A percentile compares a stretch with the other conserved stretches of the same genome.
phyloP scores from a whole-genome alignment of 2,329 filamentous ascomycete genomes.

The Alternaria alternata region DNA sequence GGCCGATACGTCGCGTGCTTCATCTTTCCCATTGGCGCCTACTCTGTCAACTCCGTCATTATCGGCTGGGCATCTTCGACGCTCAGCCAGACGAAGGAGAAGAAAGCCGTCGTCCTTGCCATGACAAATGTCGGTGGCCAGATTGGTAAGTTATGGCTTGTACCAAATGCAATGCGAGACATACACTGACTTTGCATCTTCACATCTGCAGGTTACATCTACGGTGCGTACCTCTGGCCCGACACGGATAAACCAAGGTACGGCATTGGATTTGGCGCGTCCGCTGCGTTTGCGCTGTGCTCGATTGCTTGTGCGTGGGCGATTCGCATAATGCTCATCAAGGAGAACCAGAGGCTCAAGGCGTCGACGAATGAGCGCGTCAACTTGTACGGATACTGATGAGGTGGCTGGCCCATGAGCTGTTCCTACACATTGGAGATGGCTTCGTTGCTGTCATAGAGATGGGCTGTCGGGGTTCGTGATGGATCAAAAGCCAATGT shows the following conservation, averaged over 20 bases:
- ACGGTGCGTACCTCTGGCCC: conserved; percentile 41
- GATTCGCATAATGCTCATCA: conserved; percentile 37
- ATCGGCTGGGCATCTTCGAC: conserved; percentile 42
- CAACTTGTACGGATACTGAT: conserved; percentile 41
- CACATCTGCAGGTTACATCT: conserved; percentile 31
- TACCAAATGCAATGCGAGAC: too few species aligned
- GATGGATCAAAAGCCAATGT: not conserved
- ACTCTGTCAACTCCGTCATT: conserved; percentile 43
- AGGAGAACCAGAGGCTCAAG: conserved; percentile 36
- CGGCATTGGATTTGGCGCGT: conserved; percentile 41
- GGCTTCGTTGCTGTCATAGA: not conserved
- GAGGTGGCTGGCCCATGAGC: not conserved
- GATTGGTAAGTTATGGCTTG: conserved; percentile 8
- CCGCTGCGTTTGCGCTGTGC: conserved; percentile 36
- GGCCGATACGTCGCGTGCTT: conserved; percentile 42
- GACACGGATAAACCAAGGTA: conserved; percentile 34
- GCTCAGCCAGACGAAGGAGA: conserved; percentile 40
- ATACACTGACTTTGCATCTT: too few species aligned
- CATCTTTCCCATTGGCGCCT: conserved; percentile 42
- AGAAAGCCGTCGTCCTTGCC: conserved; percentile 42
- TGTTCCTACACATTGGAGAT: not conserved
- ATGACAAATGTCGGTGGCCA: conserved; percentile 42
- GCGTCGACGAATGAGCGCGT: conserved; percentile 36
- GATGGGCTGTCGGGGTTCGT: not conserved
- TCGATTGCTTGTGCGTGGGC: conserved; percentile 42